Conservation (phyloP, 2,329 filamentous ascomycete species). For the Didymella pomorum region DNA sequence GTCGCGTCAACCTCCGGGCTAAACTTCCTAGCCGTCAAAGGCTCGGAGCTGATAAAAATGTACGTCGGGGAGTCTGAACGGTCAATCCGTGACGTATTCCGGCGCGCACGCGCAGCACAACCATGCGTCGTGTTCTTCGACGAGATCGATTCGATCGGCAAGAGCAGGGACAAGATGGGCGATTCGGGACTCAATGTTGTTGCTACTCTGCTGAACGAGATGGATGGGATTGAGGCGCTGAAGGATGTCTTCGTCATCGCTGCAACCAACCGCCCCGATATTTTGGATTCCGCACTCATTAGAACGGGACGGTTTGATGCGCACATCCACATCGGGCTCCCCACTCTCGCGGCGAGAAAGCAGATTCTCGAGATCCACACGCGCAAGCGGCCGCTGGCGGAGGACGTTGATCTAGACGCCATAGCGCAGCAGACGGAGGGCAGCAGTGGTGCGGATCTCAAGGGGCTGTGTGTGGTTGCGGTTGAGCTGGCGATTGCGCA, state of each 20-base stretch:
- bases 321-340: slow-evolving; percentile 84
- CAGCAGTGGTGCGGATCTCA: slow-evolving; percentile 86
- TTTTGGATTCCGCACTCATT: slow-evolving; percentile 84
- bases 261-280: slow-evolving; percentile 89
- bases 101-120: slow-evolving; percentile 81
- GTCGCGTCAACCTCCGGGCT: slow-evolving; percentile 88
- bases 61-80: slow-evolving; percentile 96
- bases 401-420: slow-evolving; percentile 70
- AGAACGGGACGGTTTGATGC: slow-evolving; percentile 86
- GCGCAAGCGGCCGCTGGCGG: slow-evolving; percentile 64
- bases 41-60: slow-evolving; percentile 92
- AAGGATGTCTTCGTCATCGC: slow-evolving; percentile 86
- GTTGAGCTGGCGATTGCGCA: slow-evolving; percentile 49
- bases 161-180: slow-evolving; percentile 59
- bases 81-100: slow-evolving; percentile 83
- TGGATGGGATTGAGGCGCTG: slow-evolving; percentile 90
- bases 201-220: slow-evolving; percentile 88
- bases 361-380: slow-evolving; percentile 78
- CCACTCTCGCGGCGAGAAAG: slow-evolving; percentile 73
- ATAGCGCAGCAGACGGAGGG: slow-evolving; percentile 74
- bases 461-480: slow-evolving; percentile 60
- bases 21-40: slow-evolving; percentile 95
- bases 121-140: slow-evolving; percentile 97
- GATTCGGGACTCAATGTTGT: slow-evolving; percentile 79
- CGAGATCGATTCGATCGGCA: slow-evolving; percentile 88